Conservation (phyloP, 345 rosid species). For the Alliaria petiolata region DNA sequence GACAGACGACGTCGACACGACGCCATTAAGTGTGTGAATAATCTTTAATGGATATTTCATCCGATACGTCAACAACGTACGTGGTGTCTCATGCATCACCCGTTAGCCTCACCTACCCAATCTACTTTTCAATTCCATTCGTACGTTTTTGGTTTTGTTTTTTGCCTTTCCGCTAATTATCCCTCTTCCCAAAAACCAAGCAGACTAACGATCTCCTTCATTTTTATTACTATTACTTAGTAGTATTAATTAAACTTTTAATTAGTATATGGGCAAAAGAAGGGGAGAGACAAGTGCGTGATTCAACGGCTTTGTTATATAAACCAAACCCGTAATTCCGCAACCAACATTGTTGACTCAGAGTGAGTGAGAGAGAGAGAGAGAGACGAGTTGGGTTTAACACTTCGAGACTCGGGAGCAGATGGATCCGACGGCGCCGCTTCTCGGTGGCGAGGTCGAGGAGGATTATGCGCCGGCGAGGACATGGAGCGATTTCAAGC, state of each 20-base stretch:
- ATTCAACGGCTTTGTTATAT: constrained; percentile 30
- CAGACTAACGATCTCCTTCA: too few species aligned
- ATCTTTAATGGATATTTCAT: background rate
- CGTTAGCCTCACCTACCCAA: constrained; percentile 14
- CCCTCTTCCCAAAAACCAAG: too few species aligned
- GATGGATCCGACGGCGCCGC: constrained; percentile 55
- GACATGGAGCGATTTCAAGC: constrained; percentile 37
- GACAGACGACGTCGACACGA: too few species aligned
- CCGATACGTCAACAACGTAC: background rate
- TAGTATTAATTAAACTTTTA: too few species aligned
- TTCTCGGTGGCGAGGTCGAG: constrained; percentile 20
- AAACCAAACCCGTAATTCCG: constrained; percentile 14
- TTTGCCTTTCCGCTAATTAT: background rate
- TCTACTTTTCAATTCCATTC: background rate
- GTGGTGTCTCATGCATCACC: constrained; percentile 23
- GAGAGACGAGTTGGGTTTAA: background rate
- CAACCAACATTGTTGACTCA: constrained; percentile 15
- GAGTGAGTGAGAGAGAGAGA: background rate
- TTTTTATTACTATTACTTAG: too few species aligned
- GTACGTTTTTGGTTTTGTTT: background rate
- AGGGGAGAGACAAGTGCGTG: constrained; percentile 9
- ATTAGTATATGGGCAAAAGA: background rate
- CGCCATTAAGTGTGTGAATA: too few species aligned
- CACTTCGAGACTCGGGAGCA: background rate
- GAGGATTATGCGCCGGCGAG: constrained; percentile 50